Conservation (phyloP, 345 rosid genomes). For the Salix suchowensis region DNA sequence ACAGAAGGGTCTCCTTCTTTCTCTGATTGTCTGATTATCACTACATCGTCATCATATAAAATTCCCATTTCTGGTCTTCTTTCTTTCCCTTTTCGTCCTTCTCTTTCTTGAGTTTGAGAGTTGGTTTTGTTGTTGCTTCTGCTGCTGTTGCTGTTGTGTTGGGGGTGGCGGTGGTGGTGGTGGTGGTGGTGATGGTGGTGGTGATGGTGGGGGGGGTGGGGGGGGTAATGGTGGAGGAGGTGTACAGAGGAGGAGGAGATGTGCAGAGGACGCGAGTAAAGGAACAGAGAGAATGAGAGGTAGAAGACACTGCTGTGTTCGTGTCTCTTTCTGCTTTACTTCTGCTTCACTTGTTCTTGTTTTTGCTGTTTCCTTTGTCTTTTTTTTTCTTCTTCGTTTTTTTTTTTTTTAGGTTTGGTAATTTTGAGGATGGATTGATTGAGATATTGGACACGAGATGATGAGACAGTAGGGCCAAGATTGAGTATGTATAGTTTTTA, state of each 20-base stretch:
- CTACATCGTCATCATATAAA: slow-evolving; percentile 78
- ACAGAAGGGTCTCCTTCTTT: slow-evolving; percentile 70
- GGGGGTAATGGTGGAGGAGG: background rate
- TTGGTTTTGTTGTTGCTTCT: background rate
- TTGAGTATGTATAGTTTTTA: background rate
- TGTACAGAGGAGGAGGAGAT: slow-evolving; percentile 1
- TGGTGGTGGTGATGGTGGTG: background rate
- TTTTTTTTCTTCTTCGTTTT: background rate
- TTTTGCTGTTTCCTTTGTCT: slow-evolving; percentile 17
- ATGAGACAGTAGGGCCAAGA: background rate
- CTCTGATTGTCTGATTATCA: slow-evolving; percentile 65
- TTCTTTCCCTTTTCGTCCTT: background rate
- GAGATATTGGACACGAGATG: slow-evolving; percentile 5
- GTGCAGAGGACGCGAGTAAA: background rate
- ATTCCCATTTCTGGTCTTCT: slow-evolving; percentile 54
- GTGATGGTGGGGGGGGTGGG: background rate
- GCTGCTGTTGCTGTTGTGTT: background rate
- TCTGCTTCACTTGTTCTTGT: slow-evolving; percentile 29
- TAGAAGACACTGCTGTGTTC: background rate
- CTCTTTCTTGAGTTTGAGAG: background rate
- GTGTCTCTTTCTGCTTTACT: slow-evolving; percentile 17
- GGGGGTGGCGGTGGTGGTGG: background rate
- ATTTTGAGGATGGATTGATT: background rate
- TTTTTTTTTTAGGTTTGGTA: background rate
- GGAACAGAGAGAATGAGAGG: background rate